phyloP scores from a whole-genome alignment of 2,329 filamentous ascomycete genomes.

The Ophiostoma sp. region DNA sequence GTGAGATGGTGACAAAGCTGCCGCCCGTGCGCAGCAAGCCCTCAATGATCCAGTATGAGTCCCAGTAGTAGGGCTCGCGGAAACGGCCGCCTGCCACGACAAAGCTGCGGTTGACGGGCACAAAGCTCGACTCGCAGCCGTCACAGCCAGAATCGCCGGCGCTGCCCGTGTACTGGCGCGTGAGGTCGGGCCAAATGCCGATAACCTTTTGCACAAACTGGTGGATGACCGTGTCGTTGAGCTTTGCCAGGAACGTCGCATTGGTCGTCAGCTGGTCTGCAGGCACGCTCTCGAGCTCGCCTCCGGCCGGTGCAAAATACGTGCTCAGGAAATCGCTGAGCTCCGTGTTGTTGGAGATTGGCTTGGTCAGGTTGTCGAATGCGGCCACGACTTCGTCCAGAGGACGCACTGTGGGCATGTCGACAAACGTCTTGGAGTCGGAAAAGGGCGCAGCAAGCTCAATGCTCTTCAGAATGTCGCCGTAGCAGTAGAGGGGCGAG shows the following conservation, averaged over 20 bases:
- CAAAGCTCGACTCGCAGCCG: slow-evolving; percentile 59
- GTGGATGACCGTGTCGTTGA: slow-evolving; percentile 53
- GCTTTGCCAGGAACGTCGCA: slow-evolving; percentile 51
- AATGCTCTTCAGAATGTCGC: slow-evolving; percentile 56
- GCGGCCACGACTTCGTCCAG: slow-evolving; percentile 56
- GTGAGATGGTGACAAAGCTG: slow-evolving; percentile 56
- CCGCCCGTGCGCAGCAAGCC: slow-evolving; percentile 60
- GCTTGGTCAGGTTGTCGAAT: slow-evolving; percentile 54
- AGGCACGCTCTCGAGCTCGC: slow-evolving; percentile 54
- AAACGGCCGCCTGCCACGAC: slow-evolving; percentile 68
- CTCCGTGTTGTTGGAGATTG: slow-evolving; percentile 57
- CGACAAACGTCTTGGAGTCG: slow-evolving; percentile 67
- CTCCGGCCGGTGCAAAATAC: slow-evolving; percentile 59
- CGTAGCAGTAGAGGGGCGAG: slow-evolving; percentile 62
- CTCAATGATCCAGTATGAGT: slow-evolving; percentile 63
- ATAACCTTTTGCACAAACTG: slow-evolving; percentile 61
- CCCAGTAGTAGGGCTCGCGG: slow-evolving; percentile 66
- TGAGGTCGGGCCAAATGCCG: slow-evolving; percentile 63
- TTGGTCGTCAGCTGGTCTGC: slow-evolving; percentile 48
- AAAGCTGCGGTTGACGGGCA: slow-evolving; percentile 61
- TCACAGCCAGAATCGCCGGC: slow-evolving; percentile 41
- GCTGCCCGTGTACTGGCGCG: slow-evolving; percentile 51
- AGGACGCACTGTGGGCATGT: slow-evolving; percentile 59
- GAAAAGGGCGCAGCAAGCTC: slow-evolving; percentile 58
- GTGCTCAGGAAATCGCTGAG: slow-evolving; percentile 56